Conservation (phyloP, 176 grass and related monocot genomes). For the Cenchrus purpureus region DNA sequence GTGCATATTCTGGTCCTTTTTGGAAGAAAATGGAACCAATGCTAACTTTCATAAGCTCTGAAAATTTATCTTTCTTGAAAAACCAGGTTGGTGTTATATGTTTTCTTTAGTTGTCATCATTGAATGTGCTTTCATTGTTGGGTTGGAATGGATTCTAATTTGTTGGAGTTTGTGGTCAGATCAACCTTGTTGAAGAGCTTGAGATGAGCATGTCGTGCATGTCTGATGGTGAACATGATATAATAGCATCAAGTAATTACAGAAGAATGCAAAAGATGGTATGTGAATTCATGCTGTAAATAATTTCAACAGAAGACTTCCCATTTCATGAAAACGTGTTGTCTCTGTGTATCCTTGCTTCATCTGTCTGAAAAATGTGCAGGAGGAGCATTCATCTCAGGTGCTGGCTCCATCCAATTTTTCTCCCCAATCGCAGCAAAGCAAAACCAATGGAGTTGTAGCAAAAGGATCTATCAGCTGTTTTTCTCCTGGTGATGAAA, state of each 20-base stretch:
- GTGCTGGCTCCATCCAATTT: constrained; percentile 48
- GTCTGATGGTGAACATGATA: constrained; percentile 48
- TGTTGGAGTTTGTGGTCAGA: constrained; percentile 50
- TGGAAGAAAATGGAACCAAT: constrained; percentile 95
- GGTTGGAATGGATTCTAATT: constrained; percentile 19
- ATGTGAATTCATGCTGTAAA: constrained; percentile 19
- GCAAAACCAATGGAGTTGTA: constrained; percentile 44
- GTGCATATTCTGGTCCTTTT: constrained; percentile 69
- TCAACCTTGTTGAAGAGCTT: constrained; percentile 76
- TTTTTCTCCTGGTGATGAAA: constrained; percentile 27
- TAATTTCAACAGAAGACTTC: neutral
- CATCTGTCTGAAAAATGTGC: constrained; percentile 28
- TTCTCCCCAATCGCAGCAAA: constrained; percentile 45
- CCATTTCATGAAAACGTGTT: neutral
- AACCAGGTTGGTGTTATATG: constrained; percentile 61
- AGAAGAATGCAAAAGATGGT: constrained; percentile 25
- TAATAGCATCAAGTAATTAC: constrained; percentile 41
- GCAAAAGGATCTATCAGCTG: constrained; percentile 38
- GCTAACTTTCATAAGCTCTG: constrained; percentile 59
- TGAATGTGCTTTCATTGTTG: constrained; percentile 20
- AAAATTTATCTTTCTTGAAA: constrained; percentile 71
- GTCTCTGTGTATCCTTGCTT: constrained; percentile 12
- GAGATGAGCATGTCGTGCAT: constrained; percentile 63
- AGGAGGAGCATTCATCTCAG: constrained; percentile 57
- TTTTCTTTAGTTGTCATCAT: constrained; percentile 28